Base-by-base conservation (phyloP, 1,284 basidiomycete genomes). In the Ustilago crameri region DNA sequence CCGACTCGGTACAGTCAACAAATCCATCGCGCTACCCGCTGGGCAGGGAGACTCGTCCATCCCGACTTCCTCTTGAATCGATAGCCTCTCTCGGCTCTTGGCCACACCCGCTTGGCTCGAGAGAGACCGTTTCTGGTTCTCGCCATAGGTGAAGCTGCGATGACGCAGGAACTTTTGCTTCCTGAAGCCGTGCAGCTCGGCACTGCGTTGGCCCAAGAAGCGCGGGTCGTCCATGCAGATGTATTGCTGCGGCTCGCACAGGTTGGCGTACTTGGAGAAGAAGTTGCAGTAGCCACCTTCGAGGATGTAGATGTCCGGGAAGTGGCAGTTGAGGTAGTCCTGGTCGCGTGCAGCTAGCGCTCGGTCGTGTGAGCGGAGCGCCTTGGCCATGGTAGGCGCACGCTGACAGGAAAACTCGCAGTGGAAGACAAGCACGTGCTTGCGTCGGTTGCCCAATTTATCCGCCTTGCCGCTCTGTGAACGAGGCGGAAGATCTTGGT, bases 361-460 rank as follows among this genome's bases (percentile, higher is more conserved):
- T 49, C 96, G 90, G 83, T 99, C 95, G 79, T 90, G 91, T 38
- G 92, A 91, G 59, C 96, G 91, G 24, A 98, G 86, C 79, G 95
- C 90, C 83, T 95, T 93, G 17, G 96, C 95, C 93, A 96, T 93
- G 10, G 94, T 95, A 1, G 95, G 95, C 2, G 94, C 96, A 49
- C 95, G 89, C 85, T 96, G 96, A 38, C 88, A 90, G 79, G 92
- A 95, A 82, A 97, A 98, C 85, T 99, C 95, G 87, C 95, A 98
- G 84, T 99, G 95, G 86, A 99, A 98, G 59, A 99, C 88, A 47
- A 98, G 85, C 18, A 98, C 87, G 4, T 88, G 93, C 87, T 92
- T 96, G 83, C 68, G 74, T 17, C 51, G 64, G 86, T 89, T 55
- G 85, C 85, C 82, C 2, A 85, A 75, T 17, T 81, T 80, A 20